Evolutionary conservation across 2,329 filamentous ascomycete genomes (phyloP), one percentile per base, ranked within the genome.

Genomic region (Fusarium sp.): DNA sequence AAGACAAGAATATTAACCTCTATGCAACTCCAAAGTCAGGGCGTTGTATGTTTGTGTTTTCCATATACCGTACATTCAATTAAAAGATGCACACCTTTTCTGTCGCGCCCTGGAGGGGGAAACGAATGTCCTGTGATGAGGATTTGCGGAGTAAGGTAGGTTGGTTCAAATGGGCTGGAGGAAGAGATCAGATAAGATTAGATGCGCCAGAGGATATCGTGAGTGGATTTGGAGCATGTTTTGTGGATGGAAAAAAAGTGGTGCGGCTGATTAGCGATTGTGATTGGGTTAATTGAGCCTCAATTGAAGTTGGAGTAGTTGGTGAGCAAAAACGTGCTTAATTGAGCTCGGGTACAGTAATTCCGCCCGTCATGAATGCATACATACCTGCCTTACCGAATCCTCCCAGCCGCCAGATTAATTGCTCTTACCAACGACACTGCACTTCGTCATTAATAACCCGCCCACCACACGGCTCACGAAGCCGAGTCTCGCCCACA

Each of bases 131-230:
- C 26, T 35, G 35, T 35, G 35, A 18, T 2, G 7, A 35, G 17
- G 17, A 35, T 18, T 14, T 20, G 6, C 12, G 22, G 30, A 20
- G 24, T 7, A 20, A 28, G 44, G 15, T 10, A 13, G 48, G 5
- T 10, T 14, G 28, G 22, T 18, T 20, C 22, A 48, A 45, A 63
- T 54, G 36, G 5, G n/a, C n/a, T 35, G 30, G n/a, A 11, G 6
- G 6, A 11, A 32, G 2, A 24, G 48, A 74, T 74, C 71, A 69
- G 71, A 74, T 74, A 74, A 74, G 71, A 74, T 72, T 64, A 45
- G 36, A 47, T 30, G 24, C 12, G 13, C 6, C 26, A 41, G 28
- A 28, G 36, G 59, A 18, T 8, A 26, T 53, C n/a, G 24, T 13
- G 18, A 24, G 58, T 72, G 58, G 70, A 67, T 28, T 44, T 2